These are phyloP conservation scores for Astrocystis sublimbata DNA, from an alignment of 495 filamentous ascomycete genomes.

Conservation along the genomic window DNA sequence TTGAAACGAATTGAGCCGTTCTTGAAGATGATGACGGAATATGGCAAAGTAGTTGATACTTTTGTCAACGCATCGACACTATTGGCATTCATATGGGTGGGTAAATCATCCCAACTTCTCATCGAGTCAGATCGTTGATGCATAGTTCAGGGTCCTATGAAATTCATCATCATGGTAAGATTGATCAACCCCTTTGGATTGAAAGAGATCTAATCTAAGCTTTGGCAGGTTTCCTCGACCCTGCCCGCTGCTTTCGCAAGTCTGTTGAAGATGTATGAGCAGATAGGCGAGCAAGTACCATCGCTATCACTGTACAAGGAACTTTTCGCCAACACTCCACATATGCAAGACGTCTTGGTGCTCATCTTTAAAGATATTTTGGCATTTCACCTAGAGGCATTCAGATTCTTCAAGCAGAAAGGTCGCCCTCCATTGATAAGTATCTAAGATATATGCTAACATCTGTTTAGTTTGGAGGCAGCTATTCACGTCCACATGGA, in stretches of 20 bases:
- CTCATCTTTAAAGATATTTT: slow-evolving; percentile 47
- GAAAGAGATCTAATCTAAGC: too few relatives aligned
- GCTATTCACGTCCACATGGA: slow-evolving; percentile 40
- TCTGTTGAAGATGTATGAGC: slow-evolving; percentile 44
- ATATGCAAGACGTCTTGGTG: slow-evolving; percentile 30
- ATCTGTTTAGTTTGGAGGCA: slow-evolving; percentile 27
- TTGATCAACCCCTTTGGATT: not conserved
- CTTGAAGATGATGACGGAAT: slow-evolving; percentile 42
- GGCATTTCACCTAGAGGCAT: slow-evolving; percentile 42
- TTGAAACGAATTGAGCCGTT: slow-evolving; percentile 38
- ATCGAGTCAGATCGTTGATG: too few relatives aligned
- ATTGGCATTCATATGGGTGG: not conserved
- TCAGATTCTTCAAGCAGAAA: slow-evolving; percentile 32
- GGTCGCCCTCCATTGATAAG: not conserved
- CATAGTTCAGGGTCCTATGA: not conserved
- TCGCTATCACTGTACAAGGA: slow-evolving; percentile 31
- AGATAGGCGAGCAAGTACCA: slow-evolving; percentile 44
- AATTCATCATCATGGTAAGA: not conserved
- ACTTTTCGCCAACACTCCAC: not conserved
- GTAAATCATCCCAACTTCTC: too few relatives aligned
- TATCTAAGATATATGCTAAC: not conserved
- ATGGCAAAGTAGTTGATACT: not conserved
- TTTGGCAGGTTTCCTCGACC: too few relatives aligned
- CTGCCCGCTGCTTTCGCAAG: slow-evolving; percentile 39
- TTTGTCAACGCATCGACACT: not conserved